phyloP scores from a whole-genome alignment of 1,284 basidiomycete species.

The Ganoderma multipileum region DNA sequence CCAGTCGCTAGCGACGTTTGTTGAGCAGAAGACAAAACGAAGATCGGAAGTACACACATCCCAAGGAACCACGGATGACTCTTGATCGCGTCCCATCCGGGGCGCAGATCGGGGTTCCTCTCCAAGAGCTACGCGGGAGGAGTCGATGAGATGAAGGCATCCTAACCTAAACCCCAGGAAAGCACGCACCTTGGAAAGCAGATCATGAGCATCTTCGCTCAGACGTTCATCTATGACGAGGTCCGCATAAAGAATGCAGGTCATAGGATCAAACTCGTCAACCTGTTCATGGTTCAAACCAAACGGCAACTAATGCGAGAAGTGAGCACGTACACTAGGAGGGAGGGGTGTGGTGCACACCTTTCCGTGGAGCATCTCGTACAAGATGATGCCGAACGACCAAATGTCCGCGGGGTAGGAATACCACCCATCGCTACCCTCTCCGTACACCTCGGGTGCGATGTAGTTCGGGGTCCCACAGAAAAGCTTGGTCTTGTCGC shows the following conservation, averaged over 20 bases:
- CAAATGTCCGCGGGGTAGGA: slow-evolving; percentile 50
- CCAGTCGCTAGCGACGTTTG: slow-evolving; percentile 12
- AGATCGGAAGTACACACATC: slow-evolving; percentile 22
- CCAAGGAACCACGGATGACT: slow-evolving; percentile 30
- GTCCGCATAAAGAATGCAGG: background rate
- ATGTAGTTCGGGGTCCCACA: slow-evolving; percentile 55
- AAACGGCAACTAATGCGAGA: slow-evolving; percentile 25
- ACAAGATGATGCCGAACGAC: slow-evolving; percentile 63
- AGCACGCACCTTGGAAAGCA: slow-evolving; percentile 8
- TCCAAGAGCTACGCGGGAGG: slow-evolving; percentile 29
- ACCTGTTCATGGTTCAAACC: slow-evolving; percentile 1
- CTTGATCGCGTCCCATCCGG: slow-evolving; percentile 32
- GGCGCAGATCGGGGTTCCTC: slow-evolving; percentile 28
- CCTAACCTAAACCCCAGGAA: too few relatives aligned
- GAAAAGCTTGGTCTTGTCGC: slow-evolving; percentile 4
- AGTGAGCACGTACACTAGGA: background rate
- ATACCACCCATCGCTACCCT: slow-evolving; percentile 40
- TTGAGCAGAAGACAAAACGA: background rate
- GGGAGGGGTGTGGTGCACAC: background rate
- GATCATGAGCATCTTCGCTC: slow-evolving; percentile 2
- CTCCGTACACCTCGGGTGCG: slow-evolving; percentile 62
- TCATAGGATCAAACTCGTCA: slow-evolving; percentile 13
- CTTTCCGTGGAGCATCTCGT: slow-evolving; percentile 58
- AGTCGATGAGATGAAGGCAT: background rate
- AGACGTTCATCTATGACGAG: slow-evolving; percentile 6